Base-by-base conservation (phyloP, 805 yeast species). In the Torulaspora delbrueckii region DNA sequence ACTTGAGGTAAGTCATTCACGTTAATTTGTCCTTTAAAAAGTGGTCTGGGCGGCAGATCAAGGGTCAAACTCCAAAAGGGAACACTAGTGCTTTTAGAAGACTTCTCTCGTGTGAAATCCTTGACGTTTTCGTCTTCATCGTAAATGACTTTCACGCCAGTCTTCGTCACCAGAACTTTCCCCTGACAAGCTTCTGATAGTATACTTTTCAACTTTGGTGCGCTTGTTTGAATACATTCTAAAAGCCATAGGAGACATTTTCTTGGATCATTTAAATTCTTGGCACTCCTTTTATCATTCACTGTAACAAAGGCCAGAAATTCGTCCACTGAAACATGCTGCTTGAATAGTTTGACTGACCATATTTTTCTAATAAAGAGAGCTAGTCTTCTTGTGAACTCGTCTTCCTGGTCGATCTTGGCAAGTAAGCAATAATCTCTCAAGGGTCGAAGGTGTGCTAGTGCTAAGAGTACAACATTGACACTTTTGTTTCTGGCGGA, bases 271-370 rank as follows among this genome's bases (percentile, higher is more conserved):
- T 60, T 57, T 38, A 71, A 69, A 24, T 57, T 59, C 25, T 66
- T 67, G 54, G 75, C 77, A 34, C 62, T 57, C 42, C 71, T 73
- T 37, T 73, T 69, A 0, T 83, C 71, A n/a, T 59, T 45, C 1
- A 65, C 54, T 1, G 75, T 62, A 4, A 82, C 62, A 48, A 66
- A 68, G 47, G 79, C 79, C 37, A 82, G 58, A 6, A 86, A 63
- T 41, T 82, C 87, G 57, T 79, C 84, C 1, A 87, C 82, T 0
- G 91, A 80, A 2, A 84, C 70, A 55, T 84, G 87, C 3, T 73
- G 61, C 52, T 75, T 78, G 60, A 79, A 80, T 18, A 85, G 68
- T 33, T 66, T 65, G 0, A 74, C 66, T 4, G 82, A 83, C 90
- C 91, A 86, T 8, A 84, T 39, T 52, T 80, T 83, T 47, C 82